Evolutionary conservation across 2,329 filamentous ascomycete species (phyloP).

Genomic region (Biscogniauxia marginata): DNA sequence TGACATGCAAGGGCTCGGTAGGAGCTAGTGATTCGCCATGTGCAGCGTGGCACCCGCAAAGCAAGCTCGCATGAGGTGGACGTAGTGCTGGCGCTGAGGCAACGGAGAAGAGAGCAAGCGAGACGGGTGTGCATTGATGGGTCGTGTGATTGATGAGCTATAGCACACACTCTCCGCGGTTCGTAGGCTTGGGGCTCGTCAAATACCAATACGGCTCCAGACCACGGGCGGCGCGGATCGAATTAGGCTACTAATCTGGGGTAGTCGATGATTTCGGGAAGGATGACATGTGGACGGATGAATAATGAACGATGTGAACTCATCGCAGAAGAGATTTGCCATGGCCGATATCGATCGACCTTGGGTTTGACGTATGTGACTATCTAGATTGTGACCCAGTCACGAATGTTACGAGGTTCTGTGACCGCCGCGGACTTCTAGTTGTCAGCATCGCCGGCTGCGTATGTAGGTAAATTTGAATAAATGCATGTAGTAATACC

Average conservation of each 20-base stretch:
- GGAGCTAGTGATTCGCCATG: slow-evolving; percentile 2
- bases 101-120: slow-evolving; percentile 10
- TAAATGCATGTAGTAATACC: too few species aligned
- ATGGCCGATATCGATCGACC: too few species aligned
- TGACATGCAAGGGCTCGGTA: slow-evolving; percentile 1
- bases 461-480: too few species aligned
- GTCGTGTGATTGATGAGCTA: slow-evolving; percentile 10
- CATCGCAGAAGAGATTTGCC: too few species aligned
- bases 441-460: too few species aligned
- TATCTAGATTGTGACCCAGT: slow-evolving; percentile 9
- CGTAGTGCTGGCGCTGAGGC: slow-evolving; percentile 1
- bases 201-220: neutral
- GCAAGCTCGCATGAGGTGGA: neutral
- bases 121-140: slow-evolving; percentile 9
- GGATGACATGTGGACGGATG: neutral
- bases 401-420: too few species aligned
- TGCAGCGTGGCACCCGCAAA: slow-evolving; percentile 2
- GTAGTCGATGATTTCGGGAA: neutral
- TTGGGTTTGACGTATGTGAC: too few species aligned
- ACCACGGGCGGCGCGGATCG: too few species aligned
- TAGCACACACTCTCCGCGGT: slow-evolving; percentile 4
- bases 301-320: neutral
- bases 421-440: too few species aligned
- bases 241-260: too few species aligned
- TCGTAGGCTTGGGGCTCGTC: neutral